Evolutionary conservation across 306 rosid species (phyloP).

Genomic region (Dicorynia guianensis): DNA sequence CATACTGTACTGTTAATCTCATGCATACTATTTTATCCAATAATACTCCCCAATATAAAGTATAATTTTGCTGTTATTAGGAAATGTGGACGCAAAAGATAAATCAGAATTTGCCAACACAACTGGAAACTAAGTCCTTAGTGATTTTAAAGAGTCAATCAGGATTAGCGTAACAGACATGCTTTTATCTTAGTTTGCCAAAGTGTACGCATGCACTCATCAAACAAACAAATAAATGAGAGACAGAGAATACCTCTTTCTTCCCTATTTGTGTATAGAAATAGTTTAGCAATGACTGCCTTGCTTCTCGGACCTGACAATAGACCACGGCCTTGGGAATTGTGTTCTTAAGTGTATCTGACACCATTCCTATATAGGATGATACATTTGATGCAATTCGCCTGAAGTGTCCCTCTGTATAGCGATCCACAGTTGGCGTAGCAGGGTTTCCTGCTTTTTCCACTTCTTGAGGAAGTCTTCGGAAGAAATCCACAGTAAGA

Average conservation of each 20-base stretch:
- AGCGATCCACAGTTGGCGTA: constrained; percentile 63
- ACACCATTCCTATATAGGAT: constrained; percentile 86
- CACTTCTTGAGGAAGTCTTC: constrained; percentile 90
- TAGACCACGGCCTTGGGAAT: constrained; percentile 96
- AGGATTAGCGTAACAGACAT: neutral
- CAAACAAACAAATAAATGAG: neutral
- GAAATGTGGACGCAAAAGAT: neutral
- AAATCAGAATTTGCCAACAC: constrained; percentile 15
- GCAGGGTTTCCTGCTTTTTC: constrained; percentile 65
- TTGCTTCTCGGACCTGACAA: constrained; percentile 95
- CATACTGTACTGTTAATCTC: neutral
- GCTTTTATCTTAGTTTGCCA: neutral
- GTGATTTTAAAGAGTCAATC: neutral
- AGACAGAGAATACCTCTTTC: constrained; percentile 76
- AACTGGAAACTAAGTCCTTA: neutral
- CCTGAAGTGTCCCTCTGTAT: constrained; percentile 78
- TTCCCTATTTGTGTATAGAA: constrained; percentile 83
- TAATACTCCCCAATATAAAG: neutral
- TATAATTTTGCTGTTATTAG: neutral
- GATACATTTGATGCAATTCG: constrained; percentile 90
- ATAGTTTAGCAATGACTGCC: constrained; percentile 73
- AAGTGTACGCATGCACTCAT: neutral
- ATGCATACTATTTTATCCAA: neutral
- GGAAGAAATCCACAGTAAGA: constrained; percentile 96
- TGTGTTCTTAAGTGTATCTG: constrained; percentile 82